These are phyloP conservation scores for Candida pseudocylindracea DNA, from an alignment of 1,139 yeast genomes.

Conservation along the genomic window DNA sequence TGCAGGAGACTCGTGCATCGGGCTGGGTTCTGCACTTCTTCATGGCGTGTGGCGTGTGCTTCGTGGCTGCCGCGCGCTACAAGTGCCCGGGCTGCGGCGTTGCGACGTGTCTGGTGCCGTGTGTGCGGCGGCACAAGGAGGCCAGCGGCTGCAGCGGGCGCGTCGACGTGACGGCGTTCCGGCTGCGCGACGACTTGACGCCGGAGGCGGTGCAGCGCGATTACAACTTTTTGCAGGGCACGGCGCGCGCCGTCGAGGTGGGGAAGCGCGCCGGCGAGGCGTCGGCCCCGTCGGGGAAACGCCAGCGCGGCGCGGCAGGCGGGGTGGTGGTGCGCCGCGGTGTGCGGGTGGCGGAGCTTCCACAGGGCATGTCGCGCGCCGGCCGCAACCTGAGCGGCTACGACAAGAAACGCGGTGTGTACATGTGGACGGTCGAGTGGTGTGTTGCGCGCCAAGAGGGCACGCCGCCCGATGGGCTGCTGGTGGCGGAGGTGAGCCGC, in stretches of 20 bases:
- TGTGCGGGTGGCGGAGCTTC: background rate
- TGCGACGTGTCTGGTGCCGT: background rate
- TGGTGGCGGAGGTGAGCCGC: too few species aligned
- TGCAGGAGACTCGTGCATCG: too few species aligned
- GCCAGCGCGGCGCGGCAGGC: too few species aligned
- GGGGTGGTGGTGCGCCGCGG: too few species aligned
- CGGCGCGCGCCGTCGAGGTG: background rate
- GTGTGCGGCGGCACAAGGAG: background rate
- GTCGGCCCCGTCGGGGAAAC: too few species aligned
- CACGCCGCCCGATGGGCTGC: too few species aligned
- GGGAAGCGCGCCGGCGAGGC: background rate
- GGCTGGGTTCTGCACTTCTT: too few species aligned
- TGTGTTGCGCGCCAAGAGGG: too few species aligned
- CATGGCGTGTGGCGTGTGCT: too few species aligned
- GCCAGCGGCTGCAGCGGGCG: background rate
- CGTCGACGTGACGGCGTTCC: background rate
- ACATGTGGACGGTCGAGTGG: conserved; percentile 1
- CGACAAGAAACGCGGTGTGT: background rate
- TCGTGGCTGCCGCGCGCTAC: background rate
- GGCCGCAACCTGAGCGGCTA: background rate
- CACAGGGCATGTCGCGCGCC: background rate
- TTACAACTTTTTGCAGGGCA: background rate
- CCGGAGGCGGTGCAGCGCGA: background rate
- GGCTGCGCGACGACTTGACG: background rate
- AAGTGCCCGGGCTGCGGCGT: conserved; percentile 1